Evolutionary conservation across 192 early-diverging fungal genomes (phyloP).

Genomic region (Coemansia sp.): DNA sequence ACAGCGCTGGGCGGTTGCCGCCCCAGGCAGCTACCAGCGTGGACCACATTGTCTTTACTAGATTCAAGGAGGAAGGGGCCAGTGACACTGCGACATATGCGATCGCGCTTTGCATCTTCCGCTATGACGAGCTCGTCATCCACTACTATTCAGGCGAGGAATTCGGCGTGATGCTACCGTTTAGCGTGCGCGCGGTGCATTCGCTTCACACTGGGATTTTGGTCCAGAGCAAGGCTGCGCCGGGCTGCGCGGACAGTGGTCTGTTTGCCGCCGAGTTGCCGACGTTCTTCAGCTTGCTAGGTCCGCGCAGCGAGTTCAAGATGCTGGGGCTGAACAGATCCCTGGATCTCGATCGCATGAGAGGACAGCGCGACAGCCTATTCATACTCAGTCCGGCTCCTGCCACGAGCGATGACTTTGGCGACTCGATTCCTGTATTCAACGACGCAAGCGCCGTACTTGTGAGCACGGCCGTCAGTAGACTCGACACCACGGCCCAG

Average conservation of each 20-base stretch:
- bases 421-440: constrained; percentile 24
- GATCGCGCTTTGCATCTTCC: constrained; percentile 46
- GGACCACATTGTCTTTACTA: constrained; percentile 34
- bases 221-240: constrained; percentile 36
- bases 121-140: constrained; percentile 31
- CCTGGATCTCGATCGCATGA: constrained; percentile 19
- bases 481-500: constrained; percentile 15
- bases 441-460: constrained; percentile 30
- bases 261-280: constrained; percentile 23
- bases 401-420: background rate
- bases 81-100: background rate
- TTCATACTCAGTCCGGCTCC: constrained; percentile 42
- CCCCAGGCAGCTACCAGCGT: background rate
- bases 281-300: constrained; percentile 44
- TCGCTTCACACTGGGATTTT: constrained; percentile 42
- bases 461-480: constrained; percentile 21
- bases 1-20: background rate
- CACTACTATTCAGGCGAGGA: constrained; percentile 39
- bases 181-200: constrained; percentile 27
- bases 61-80: constrained; percentile 15
- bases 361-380: constrained; percentile 1
- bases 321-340: constrained; percentile 40
- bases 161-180: constrained; percentile 35
- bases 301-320: constrained; percentile 46
- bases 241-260: constrained; percentile 3